Conservation (phyloP, 495 filamentous ascomycete genomes). For the Neurospora intermedia region DNA sequence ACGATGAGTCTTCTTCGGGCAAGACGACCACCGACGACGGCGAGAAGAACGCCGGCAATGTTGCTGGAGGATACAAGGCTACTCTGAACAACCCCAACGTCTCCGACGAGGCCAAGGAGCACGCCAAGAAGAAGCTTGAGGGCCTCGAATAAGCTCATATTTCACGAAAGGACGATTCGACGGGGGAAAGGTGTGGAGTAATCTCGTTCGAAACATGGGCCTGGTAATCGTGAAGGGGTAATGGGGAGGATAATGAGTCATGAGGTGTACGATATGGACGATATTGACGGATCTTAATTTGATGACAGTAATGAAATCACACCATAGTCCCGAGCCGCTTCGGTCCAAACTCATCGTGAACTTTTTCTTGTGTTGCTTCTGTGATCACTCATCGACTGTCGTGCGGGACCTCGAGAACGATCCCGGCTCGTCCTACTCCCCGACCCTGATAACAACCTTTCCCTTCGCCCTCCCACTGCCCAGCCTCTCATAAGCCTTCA, state of each 20-base stretch:
- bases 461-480: slow-evolving; percentile 26
- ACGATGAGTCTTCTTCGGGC: slow-evolving; percentile 14
- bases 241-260: too few relatives aligned
- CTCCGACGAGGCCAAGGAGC: slow-evolving; percentile 37
- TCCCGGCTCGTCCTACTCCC: neutral
- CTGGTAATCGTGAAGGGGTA: too few relatives aligned
- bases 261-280: too few relatives aligned
- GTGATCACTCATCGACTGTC: too few relatives aligned
- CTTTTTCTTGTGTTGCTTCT: too few relatives aligned
- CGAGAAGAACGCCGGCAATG: slow-evolving; percentile 33
- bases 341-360: too few relatives aligned
- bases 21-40: slow-evolving; percentile 4
- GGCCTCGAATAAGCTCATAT: neutral
- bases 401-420: too few relatives aligned
- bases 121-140: slow-evolving; percentile 27
- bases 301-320: too few relatives aligned
- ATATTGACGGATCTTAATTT: too few relatives aligned
- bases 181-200: too few relatives aligned
- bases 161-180: neutral
- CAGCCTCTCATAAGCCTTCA: slow-evolving; percentile 24
- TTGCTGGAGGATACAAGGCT: slow-evolving; percentile 35
- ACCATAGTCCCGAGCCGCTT: too few relatives aligned
- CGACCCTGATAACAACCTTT: slow-evolving; percentile 27
- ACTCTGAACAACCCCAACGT: slow-evolving; percentile 37
- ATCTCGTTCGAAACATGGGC: too few relatives aligned